Conservation (phyloP, 2,329 filamentous ascomycete species). For the Fusarium pseudocircinatum region DNA sequence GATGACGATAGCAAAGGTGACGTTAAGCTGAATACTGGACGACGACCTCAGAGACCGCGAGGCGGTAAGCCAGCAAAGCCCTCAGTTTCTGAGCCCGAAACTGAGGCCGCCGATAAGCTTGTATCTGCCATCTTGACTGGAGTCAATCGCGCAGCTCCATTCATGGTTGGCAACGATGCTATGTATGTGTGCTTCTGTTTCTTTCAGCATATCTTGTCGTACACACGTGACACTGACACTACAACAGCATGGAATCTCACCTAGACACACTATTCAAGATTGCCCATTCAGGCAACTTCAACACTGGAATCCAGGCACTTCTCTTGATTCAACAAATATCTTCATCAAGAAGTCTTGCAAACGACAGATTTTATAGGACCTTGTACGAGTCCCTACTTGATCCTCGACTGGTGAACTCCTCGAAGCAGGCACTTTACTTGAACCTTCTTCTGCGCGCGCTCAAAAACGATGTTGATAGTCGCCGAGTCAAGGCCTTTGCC, state of each 20-base stretch:
- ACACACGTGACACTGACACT: constrained; percentile 19
- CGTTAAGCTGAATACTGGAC: constrained; percentile 6
- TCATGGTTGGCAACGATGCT: constrained; percentile 81
- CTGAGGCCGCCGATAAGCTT: constrained; percentile 80
- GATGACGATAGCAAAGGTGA: constrained; percentile 41
- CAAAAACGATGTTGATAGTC: constrained; percentile 89
- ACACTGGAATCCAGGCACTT: constrained; percentile 95
- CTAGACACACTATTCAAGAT: constrained; percentile 95
- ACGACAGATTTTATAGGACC: constrained; percentile 93
- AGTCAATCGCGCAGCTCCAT: constrained; percentile 95
- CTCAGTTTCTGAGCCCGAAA: constrained; percentile 66
- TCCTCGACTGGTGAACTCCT: constrained; percentile 85
- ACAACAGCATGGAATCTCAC: constrained; percentile 78
- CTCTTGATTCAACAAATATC: constrained; percentile 95
- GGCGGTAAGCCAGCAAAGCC: constrained; percentile 32
- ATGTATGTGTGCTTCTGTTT: constrained; percentile 56
- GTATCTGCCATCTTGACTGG: constrained; percentile 91
- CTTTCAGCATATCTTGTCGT: neutral
- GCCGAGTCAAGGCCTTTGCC: constrained; percentile 93
- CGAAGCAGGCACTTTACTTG: constrained; percentile 94
- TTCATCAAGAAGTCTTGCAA: constrained; percentile 78
- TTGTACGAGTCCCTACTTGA: constrained; percentile 95
- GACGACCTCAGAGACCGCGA: constrained; percentile 41
- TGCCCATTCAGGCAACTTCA: constrained; percentile 98
- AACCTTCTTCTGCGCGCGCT: constrained; percentile 90